Conservation (phyloP, 163 green algal genomes). For the Prototheca wickerhamii region DNA sequence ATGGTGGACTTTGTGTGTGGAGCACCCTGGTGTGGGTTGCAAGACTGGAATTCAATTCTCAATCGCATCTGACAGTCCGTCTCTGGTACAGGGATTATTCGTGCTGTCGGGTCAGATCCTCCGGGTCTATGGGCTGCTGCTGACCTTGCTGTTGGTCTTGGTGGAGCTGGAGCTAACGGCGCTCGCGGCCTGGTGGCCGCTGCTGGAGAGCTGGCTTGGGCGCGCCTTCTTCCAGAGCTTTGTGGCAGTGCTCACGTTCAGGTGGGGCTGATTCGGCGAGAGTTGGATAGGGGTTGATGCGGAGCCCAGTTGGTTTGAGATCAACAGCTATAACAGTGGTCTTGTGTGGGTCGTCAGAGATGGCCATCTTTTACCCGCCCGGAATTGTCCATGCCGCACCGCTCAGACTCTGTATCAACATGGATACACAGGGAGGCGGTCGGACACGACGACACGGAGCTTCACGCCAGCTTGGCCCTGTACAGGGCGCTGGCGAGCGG, state of each 20-base stretch:
- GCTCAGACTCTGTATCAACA: too few species aligned
- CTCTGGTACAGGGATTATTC: background rate
- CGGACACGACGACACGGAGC: background rate
- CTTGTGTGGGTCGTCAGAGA: background rate
- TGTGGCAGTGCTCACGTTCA: background rate
- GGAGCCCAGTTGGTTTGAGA: too few species aligned
- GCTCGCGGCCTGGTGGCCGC: conserved; percentile 1
- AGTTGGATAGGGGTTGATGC: background rate
- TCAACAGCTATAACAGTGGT: too few species aligned
- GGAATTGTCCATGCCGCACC: too few species aligned
- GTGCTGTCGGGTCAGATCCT: background rate
- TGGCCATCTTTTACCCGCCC: too few species aligned
- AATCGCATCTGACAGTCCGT: background rate
- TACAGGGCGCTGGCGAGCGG: background rate
- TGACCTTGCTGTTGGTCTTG: background rate
- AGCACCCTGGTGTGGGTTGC: too few species aligned
- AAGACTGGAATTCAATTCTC: too few species aligned
- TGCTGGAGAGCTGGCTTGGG: background rate
- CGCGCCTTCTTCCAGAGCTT: background rate
- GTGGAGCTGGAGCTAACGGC: background rate
- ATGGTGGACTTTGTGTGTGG: too few species aligned
- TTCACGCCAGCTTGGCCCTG: background rate
- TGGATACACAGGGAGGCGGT: background rate
- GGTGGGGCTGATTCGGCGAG: background rate
- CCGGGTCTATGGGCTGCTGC: background rate